A percentile compares a stretch with the other conserved stretches of the same genome.
phyloP scores from a whole-genome alignment of 2,329 filamentous ascomycete species.

The Pseudogymnoascus pannorum region DNA sequence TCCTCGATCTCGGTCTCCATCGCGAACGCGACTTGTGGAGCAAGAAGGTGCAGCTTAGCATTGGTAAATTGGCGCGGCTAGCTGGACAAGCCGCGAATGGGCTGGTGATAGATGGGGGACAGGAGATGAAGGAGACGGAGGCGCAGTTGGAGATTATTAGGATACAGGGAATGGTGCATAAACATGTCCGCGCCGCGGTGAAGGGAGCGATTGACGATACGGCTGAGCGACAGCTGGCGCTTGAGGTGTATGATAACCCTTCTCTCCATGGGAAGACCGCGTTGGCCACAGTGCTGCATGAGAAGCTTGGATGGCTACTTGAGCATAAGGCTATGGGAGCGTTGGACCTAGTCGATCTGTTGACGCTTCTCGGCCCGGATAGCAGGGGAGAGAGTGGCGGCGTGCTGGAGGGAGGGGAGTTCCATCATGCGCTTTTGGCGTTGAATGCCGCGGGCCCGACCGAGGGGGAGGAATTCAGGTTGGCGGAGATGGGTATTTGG shows the following conservation, averaged over 20 bases:
- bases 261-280: constrained; percentile 53
- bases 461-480: constrained; percentile 50
- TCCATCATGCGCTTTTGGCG: constrained; percentile 48
- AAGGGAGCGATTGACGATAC: constrained; percentile 69
- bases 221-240: constrained; percentile 68
- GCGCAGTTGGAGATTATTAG: constrained; percentile 40
- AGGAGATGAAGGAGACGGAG: constrained; percentile 31
- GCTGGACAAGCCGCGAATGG: constrained; percentile 46
- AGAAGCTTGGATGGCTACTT: constrained; percentile 62
- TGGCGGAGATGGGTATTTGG: constrained; percentile 65
- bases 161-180: constrained; percentile 73
- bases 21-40: constrained; percentile 80
- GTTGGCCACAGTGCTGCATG: constrained; percentile 63
- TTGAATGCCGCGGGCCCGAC: constrained; percentile 39
- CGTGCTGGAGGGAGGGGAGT: constrained; percentile 51
- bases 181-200: constrained; percentile 61
- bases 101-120: constrained; percentile 21
- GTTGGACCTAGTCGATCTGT: constrained; percentile 59
- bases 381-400: constrained; percentile 33
- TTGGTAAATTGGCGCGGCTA: constrained; percentile 74
- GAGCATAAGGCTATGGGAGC: constrained; percentile 64
- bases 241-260: constrained; percentile 49
- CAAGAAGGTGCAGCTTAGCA: constrained; percentile 85
- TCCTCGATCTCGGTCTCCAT: constrained; percentile 61
- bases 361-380: constrained; percentile 61